Percentiles rank a stretch among this genome's conserved stretches.
These are phyloP conservation scores for Nannochloropsis limnetica DNA, from an alignment of 352 stramenopile species.

Conservation along the genomic window DNA sequence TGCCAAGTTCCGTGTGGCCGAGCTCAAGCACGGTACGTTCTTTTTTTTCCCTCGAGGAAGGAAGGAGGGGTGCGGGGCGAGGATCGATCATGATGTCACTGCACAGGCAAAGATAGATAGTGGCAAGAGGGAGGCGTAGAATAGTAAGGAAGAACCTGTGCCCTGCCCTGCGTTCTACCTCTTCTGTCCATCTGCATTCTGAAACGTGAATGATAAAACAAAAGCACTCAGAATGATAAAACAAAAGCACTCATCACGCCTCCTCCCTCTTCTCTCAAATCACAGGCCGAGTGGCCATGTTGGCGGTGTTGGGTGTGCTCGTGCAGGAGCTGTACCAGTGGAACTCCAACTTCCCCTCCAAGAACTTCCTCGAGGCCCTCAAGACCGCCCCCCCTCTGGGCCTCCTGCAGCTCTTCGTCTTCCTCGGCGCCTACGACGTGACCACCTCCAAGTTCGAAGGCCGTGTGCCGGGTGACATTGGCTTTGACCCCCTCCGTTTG, in stretches of 20 bases:
- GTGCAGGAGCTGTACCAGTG: slow-evolving; percentile 51
- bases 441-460: slow-evolving; percentile 51
- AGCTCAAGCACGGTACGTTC: slow-evolving; percentile 51
- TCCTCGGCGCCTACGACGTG: slow-evolving; percentile 51
- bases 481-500: slow-evolving; percentile 53
- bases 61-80: background rate
- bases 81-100: no score
- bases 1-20: slow-evolving; percentile 49
- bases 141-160: background rate
- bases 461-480: slow-evolving; percentile 52
- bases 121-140: background rate
- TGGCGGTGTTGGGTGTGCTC: slow-evolving; percentile 48
- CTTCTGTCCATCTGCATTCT: background rate
- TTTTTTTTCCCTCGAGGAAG: no score
- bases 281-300: slow-evolving; percentile 48
- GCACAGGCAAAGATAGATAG: no score
- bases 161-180: background rate
- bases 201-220: background rate
- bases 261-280: background rate
- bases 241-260: background rate
- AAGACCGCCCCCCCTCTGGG: slow-evolving; percentile 46
- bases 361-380: slow-evolving; percentile 53
- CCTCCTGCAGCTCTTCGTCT: slow-evolving; percentile 50
- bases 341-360: slow-evolving; percentile 49
- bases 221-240: background rate